Percentiles rank a stretch among this genome's conserved stretches.
Evolutionary conservation across 108 stramenopile species (phyloP).

Genomic region (Epithemia pelagica): DNA sequence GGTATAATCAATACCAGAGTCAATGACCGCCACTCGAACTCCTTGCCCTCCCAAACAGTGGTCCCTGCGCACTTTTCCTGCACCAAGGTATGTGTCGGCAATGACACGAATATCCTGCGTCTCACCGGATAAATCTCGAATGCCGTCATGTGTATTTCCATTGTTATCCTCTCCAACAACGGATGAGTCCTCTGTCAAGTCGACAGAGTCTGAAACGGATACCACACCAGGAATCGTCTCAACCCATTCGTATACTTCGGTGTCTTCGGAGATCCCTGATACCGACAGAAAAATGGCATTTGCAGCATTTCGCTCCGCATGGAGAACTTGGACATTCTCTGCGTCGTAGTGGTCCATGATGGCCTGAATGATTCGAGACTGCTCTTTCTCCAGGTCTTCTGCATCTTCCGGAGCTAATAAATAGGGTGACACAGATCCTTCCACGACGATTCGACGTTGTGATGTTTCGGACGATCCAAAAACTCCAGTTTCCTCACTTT

Average conservation of each 20-base stretch:
- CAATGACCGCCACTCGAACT: conserved; percentile 18
- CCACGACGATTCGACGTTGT: not conserved
- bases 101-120: not conserved
- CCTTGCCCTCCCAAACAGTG: conserved; percentile 13
- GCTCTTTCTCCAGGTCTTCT: not conserved
- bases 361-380: not conserved
- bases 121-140: not conserved
- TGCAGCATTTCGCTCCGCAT: not conserved
- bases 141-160: not conserved
- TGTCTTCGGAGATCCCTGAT: not conserved
- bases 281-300: conserved; percentile 3
- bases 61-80: not conserved
- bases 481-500: too few relatives aligned
- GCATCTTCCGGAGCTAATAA: not conserved
- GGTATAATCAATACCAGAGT: conserved; percentile 30
- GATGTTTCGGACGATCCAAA: too few relatives aligned
- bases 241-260: not conserved
- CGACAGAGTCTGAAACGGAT: not conserved
- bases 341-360: not conserved
- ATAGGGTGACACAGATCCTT: not conserved
- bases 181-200: not conserved
- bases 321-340: not conserved
- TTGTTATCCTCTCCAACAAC: not conserved
- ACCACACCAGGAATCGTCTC: not conserved
- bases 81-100: conserved; percentile 1